phyloP scores from a whole-genome alignment of 495 filamentous ascomycete species.

The Penicillium chermesinum region DNA sequence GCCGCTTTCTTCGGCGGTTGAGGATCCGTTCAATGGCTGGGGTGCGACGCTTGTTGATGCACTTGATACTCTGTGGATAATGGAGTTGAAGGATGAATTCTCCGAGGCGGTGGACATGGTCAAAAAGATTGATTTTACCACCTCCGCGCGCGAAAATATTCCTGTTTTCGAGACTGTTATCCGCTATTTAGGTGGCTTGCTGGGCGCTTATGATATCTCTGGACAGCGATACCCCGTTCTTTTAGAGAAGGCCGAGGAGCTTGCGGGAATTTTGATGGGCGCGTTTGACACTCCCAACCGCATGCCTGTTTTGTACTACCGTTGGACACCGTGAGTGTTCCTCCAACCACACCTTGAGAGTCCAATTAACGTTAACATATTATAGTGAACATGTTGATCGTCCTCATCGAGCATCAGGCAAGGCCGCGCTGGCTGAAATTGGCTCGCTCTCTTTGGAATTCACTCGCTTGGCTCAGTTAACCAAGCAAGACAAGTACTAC shows the following conservation, averaged over 20 bases:
- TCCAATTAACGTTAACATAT: constrained; percentile 9
- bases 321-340: constrained; percentile 67
- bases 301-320: constrained; percentile 85
- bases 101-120: constrained; percentile 75
- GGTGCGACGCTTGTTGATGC: constrained; percentile 89
- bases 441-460: constrained; percentile 93
- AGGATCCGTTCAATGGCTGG: constrained; percentile 89
- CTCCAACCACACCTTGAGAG: background rate
- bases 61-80: constrained; percentile 95
- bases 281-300: constrained; percentile 96
- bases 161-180: constrained; percentile 86
- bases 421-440: constrained; percentile 73
- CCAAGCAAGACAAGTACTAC: constrained; percentile 82
- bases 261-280: constrained; percentile 84
- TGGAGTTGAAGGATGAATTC: constrained; percentile 87
- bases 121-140: constrained; percentile 84
- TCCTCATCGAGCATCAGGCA: constrained; percentile 58
- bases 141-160: constrained; percentile 56
- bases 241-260: constrained; percentile 80
- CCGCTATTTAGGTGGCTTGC: constrained; percentile 75
- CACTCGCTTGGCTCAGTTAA: constrained; percentile 87
- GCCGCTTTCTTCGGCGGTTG: constrained; percentile 55
- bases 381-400: constrained; percentile 52
- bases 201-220: constrained; percentile 78
- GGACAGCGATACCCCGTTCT: constrained; percentile 63